phyloP scores from a whole-genome alignment of 2,329 filamentous ascomycete genomes.

The Zopfia rhizophila region DNA sequence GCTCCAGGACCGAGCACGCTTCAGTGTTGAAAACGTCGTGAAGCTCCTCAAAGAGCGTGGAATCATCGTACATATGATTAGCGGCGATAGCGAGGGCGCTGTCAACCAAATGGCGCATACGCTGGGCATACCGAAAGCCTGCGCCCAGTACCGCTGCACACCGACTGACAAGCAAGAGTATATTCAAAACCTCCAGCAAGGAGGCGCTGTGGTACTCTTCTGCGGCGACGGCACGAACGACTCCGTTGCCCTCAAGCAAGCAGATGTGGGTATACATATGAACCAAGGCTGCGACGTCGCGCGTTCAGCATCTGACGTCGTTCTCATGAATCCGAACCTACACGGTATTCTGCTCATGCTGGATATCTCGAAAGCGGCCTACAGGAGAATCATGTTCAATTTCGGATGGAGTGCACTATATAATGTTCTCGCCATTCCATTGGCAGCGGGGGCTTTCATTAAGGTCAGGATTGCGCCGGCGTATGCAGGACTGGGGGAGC shows the following conservation, averaged over 20 bases:
- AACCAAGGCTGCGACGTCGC: constrained; percentile 70
- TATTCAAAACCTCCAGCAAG: constrained; percentile 49
- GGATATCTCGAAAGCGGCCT: constrained; percentile 59
- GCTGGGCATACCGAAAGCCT: constrained; percentile 47
- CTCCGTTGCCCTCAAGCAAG: constrained; percentile 75
- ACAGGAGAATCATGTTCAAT: constrained; percentile 66
- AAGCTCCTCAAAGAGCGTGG: constrained; percentile 59
- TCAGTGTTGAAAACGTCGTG: constrained; percentile 63
- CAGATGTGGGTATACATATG: constrained; percentile 77
- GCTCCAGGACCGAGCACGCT: constrained; percentile 59
- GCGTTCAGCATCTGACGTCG: constrained; percentile 72
- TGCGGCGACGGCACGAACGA: constrained; percentile 85
- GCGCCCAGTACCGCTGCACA: constrained; percentile 59
- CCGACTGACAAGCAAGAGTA: constrained; percentile 67
- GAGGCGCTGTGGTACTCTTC: constrained; percentile 68
- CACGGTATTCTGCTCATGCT: constrained; percentile 68
- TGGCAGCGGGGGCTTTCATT: constrained; percentile 68
- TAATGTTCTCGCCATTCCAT: constrained; percentile 73
- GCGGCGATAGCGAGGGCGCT: constrained; percentile 64
- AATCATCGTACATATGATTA: constrained; percentile 66
- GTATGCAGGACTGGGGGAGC: constrained; percentile 76
- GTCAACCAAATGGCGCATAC: constrained; percentile 59
- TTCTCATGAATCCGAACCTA: constrained; percentile 70
- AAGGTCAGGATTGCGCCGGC: constrained; percentile 67
- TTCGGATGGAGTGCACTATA: constrained; percentile 77